Conservation (phyloP, 2,329 filamentous ascomycete genomes). For the Blumeriella jaapii region DNA sequence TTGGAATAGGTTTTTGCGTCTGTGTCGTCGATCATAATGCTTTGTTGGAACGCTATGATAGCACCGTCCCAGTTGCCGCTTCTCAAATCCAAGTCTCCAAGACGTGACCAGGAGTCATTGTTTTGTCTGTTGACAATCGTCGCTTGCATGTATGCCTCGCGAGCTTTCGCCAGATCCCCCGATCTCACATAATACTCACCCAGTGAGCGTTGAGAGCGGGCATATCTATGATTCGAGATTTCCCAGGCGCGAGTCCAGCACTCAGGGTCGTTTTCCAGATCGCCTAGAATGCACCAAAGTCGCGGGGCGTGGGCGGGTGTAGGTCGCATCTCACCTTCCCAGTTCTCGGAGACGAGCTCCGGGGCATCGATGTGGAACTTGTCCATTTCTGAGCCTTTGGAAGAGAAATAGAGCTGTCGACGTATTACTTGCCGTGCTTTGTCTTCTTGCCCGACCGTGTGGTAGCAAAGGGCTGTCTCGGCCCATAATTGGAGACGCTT, state of each 20-base stretch:
- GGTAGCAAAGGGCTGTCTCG: constrained; percentile 73
- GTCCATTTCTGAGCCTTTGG: constrained; percentile 30
- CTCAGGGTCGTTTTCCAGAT: constrained; percentile 62
- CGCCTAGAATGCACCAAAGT: constrained; percentile 86
- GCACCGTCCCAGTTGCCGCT: constrained; percentile 67
- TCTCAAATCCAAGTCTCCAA: constrained; percentile 80
- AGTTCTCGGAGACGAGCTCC: constrained; percentile 43
- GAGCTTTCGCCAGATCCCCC: constrained; percentile 57
- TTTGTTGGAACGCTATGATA: constrained; percentile 70
- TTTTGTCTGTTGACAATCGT: constrained; percentile 72
- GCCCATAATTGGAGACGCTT: constrained; percentile 89
- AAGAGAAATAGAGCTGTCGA: constrained; percentile 65
- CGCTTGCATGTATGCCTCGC: constrained; percentile 67
- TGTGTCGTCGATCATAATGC: constrained; percentile 74
- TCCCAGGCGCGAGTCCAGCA: constrained; percentile 85
- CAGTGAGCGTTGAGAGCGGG: constrained; percentile 77
- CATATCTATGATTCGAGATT: constrained; percentile 68
- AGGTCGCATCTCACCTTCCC: constrained; percentile 51
- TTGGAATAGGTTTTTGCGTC: constrained; percentile 95
- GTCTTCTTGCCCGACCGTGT: constrained; percentile 51
- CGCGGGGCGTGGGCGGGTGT: constrained; percentile 77
- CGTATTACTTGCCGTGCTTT: constrained; percentile 70
- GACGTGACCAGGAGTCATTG: constrained; percentile 74
- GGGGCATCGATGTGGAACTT: constrained; percentile 37
- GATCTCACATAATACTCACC: constrained; percentile 64